Conservation (phyloP, 2,329 filamentous ascomycete species). For the Uncinocarpus reesii region DNA sequence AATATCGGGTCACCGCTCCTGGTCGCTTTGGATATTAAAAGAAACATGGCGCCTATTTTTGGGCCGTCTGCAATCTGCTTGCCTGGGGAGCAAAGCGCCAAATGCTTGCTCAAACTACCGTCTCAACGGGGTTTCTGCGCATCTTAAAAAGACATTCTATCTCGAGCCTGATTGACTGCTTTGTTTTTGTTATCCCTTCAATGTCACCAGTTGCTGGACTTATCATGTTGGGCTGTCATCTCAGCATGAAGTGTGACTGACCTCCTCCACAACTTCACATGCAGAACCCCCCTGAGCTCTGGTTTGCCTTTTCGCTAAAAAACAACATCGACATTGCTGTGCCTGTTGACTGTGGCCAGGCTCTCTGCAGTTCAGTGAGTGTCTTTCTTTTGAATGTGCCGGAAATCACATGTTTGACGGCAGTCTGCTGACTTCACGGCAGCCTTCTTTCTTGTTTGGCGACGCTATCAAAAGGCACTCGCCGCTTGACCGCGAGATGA, state of each 20-base stretch:
- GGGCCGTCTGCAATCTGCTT: background rate
- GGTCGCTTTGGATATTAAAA: background rate
- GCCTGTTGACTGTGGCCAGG: background rate
- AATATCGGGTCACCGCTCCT: slow-evolving; percentile 8
- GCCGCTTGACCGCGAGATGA: background rate
- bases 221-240: background rate
- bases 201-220: background rate
- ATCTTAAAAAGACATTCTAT: background rate
- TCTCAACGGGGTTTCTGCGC: slow-evolving; percentile 4
- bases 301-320: background rate
- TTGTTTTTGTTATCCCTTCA: background rate
- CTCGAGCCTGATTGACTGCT: background rate
- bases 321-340: too few species aligned
- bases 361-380: background rate
- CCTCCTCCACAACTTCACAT: background rate
- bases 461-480: background rate
- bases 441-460: slow-evolving; percentile 6
- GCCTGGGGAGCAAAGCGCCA: background rate
- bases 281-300: background rate
- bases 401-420: slow-evolving; percentile 4
- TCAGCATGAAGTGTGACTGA: background rate
- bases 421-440: slow-evolving; percentile 2
- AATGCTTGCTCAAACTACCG: slow-evolving; percentile 7
- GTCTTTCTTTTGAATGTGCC: background rate
- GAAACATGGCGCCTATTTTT: background rate